Percentiles rank a stretch among this genome's conserved stretches.
Conservation (phyloP, 2,329 filamentous ascomycete genomes). For the Eurotiales sp. region DNA sequence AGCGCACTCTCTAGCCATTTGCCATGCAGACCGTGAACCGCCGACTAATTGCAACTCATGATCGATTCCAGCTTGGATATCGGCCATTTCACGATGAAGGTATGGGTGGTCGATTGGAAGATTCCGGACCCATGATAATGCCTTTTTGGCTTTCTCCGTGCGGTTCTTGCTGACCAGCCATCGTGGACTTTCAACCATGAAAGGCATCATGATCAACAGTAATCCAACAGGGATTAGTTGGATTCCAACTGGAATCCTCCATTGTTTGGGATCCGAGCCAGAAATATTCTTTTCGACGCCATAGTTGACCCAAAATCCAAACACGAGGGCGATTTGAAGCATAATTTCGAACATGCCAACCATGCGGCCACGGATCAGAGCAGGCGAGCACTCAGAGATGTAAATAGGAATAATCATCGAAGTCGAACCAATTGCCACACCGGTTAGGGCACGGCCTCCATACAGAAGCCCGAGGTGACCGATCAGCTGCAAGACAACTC, state of each 20-base stretch:
- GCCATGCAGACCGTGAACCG: background rate
- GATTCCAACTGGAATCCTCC: constrained; percentile 58
- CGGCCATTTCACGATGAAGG: constrained; percentile 46
- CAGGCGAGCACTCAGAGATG: constrained; percentile 55
- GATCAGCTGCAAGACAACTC: constrained; percentile 57
- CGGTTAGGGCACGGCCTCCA: constrained; percentile 7
- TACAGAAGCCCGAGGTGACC: constrained; percentile 7
- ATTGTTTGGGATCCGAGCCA: constrained; percentile 45
- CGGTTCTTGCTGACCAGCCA: constrained; percentile 63
- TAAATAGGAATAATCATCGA: constrained; percentile 56
- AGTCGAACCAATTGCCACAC: constrained; percentile 35
- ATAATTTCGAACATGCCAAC: constrained; percentile 59
- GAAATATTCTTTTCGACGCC: constrained; percentile 34
- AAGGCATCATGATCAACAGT: constrained; percentile 56
- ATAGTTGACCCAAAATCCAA: constrained; percentile 51
- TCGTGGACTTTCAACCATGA: constrained; percentile 61
- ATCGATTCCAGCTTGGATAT: constrained; percentile 28
- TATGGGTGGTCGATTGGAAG: constrained; percentile 50
- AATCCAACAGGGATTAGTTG: constrained; percentile 60
- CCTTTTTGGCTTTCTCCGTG: constrained; percentile 57
- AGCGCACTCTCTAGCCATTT: constrained; percentile 1
- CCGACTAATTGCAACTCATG: background rate
- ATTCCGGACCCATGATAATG: constrained; percentile 54
- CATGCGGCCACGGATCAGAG: constrained; percentile 54
- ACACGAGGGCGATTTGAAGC: constrained; percentile 41